Percentiles rank a stretch among this genome's conserved stretches.
Evolutionary conservation across 495 filamentous ascomycete species (phyloP).

Genomic region (Penicillium ucsense): DNA sequence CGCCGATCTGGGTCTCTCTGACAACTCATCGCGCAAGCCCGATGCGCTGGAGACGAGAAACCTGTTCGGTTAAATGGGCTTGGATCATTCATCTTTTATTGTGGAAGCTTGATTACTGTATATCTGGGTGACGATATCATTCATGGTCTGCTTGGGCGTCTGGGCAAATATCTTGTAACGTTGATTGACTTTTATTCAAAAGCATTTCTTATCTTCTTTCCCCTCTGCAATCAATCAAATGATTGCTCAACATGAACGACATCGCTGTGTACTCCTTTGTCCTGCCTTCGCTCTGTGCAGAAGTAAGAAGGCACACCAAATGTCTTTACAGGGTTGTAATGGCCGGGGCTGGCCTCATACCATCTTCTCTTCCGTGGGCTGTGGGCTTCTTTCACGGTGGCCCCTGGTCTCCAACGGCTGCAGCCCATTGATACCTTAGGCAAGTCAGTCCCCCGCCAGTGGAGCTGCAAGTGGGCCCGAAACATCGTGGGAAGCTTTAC

Average conservation of each 20-base stretch:
- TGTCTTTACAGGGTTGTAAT: too few species aligned
- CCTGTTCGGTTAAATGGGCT: conserved; percentile 58
- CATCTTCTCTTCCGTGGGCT: too few species aligned
- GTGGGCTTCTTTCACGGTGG: too few species aligned
- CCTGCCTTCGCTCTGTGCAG: too few species aligned
- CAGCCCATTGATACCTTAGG: background rate
- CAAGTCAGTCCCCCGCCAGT: conserved; percentile 3
- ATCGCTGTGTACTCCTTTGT: background rate
- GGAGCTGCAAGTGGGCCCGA: conserved; percentile 16
- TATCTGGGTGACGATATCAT: conserved; percentile 30
- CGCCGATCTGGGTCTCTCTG: conserved; percentile 63
- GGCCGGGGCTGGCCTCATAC: too few species aligned
- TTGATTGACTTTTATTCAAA: conserved; percentile 12
- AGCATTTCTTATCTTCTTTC: conserved; percentile 13
- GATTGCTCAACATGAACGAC: background rate
- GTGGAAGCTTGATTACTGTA: conserved; percentile 19
- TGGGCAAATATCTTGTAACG: conserved; percentile 20
- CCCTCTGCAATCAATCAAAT: conserved; percentile 5
- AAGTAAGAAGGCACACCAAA: too few species aligned
- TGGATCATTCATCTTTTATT: conserved; percentile 2
- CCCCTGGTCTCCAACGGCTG: background rate
- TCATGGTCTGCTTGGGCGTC: conserved; percentile 35
- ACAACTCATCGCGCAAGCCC: conserved; percentile 49
- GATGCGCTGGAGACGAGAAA: conserved; percentile 71
- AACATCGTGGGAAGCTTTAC: conserved; percentile 2